Conservation (phyloP, 1,139 yeast species). For the Kodamaea sp. region DNA sequence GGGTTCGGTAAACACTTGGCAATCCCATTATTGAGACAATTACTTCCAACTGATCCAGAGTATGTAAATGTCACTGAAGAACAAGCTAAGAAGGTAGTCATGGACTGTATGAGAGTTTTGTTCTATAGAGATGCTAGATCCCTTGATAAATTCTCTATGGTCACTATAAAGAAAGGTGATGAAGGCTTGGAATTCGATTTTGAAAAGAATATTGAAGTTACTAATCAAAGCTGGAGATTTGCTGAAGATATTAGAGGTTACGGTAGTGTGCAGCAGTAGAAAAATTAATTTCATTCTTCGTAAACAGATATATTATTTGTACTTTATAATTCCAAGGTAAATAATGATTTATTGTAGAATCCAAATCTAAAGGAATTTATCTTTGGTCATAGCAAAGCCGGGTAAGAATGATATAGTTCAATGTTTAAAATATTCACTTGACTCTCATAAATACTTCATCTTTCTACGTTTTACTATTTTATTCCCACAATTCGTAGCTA, state of each 20-base stretch:
- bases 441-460: no score
- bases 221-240: slow-evolving; percentile 86
- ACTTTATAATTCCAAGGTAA: no score
- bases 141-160: slow-evolving; percentile 77
- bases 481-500: no score
- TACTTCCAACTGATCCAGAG: slow-evolving; percentile 77
- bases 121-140: slow-evolving; percentile 97
- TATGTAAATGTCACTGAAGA: slow-evolving; percentile 63
- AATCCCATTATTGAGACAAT: slow-evolving; percentile 81
- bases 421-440: no score
- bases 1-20: slow-evolving; percentile 98
- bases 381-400: no score
- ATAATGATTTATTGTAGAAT: no score
- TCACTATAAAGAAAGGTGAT: slow-evolving; percentile 56
- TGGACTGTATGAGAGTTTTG: slow-evolving; percentile 89
- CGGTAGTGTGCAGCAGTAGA: slow-evolving; percentile 54
- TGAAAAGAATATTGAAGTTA: slow-evolving; percentile 63
- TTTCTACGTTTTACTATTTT: no score
- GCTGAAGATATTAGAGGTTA: slow-evolving; percentile 88
- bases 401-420: no score
- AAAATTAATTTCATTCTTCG: background rate
- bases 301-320: no score
- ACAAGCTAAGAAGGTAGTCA: slow-evolving; percentile 70
- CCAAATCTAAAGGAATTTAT: no score
- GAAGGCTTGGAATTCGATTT: slow-evolving; percentile 41